Conservation (phyloP, 140 eudicot genomes). For the Senecio squalidus region DNA sequence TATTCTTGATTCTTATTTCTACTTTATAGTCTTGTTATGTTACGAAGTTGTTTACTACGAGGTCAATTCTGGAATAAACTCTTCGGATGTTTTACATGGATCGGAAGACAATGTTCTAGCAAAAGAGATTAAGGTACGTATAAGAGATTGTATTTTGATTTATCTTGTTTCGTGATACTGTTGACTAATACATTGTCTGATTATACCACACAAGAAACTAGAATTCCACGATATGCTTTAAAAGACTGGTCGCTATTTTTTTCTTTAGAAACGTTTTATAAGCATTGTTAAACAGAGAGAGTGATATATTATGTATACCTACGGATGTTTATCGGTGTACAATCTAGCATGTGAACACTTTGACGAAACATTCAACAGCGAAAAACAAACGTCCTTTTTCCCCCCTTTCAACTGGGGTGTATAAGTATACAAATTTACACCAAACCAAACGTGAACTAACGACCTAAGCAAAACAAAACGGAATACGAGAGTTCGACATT, state of each 20-base stretch:
- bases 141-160: background rate
- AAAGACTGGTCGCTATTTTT: background rate
- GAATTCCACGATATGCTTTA: background rate
- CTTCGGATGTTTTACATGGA: slow-evolving; percentile 7
- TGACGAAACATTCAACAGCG: background rate
- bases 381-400: slow-evolving; percentile 9
- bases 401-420: slow-evolving; percentile 7
- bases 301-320: background rate
- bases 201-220: background rate
- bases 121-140: slow-evolving; percentile 25
- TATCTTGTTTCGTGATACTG: background rate
- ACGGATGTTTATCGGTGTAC: slow-evolving; percentile 3
- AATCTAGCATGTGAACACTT: background rate
- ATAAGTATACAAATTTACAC: slow-evolving; percentile 8
- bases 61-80: slow-evolving; percentile 34
- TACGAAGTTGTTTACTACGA: slow-evolving; percentile 33
- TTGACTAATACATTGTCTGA: background rate
- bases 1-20: slow-evolving; percentile 21
- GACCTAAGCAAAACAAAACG: background rate
- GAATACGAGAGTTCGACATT: background rate
- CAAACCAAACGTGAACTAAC: slow-evolving; percentile 1
- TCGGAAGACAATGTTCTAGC: slow-evolving; percentile 18
- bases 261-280: slow-evolving; percentile 7
- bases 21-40: slow-evolving; percentile 26
- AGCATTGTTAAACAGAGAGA: slow-evolving; percentile 3